phyloP scores from a whole-genome alignment of 805 yeast species.

The Starmerella kuoi region DNA sequence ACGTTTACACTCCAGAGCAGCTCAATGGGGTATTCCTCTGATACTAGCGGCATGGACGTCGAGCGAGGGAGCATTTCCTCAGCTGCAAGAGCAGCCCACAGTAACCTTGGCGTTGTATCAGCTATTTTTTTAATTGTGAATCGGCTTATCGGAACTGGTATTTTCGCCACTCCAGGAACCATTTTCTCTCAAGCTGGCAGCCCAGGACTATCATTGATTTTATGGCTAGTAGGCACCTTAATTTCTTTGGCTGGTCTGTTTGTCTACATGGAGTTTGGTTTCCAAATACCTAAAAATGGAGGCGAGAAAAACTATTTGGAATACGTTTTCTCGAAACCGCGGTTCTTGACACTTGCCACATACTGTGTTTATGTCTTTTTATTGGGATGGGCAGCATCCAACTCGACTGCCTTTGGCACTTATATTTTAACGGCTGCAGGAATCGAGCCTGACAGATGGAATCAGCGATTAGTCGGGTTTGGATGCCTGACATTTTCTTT shows the following conservation, averaged over 20 bases:
- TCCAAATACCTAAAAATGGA: conserved; percentile 59
- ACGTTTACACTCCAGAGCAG: no score
- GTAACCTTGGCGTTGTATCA: conserved; percentile 37
- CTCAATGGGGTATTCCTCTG: neutral
- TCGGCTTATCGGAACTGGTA: conserved; percentile 67
- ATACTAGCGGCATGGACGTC: neutral
- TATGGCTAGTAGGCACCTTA: conserved; percentile 65
- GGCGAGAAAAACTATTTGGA: conserved; percentile 79
- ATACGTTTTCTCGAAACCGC: conserved; percentile 55
- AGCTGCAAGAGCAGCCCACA: conserved; percentile 3
- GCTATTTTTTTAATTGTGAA: conserved; percentile 56
- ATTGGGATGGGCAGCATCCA: conserved; percentile 79
- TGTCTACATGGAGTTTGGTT: conserved; percentile 72
- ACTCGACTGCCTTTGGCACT: conserved; percentile 68
- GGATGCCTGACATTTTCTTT: conserved; percentile 64
- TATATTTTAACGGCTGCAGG: conserved; percentile 45
- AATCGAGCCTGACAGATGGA: conserved; percentile 41
- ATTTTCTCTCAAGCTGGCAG: conserved; percentile 47
- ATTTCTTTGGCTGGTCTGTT: conserved; percentile 54
- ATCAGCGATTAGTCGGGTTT: conserved; percentile 62
- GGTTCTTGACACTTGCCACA: conserved; percentile 50
- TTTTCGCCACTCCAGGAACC: conserved; percentile 56
- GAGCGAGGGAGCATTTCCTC: conserved; percentile 8
- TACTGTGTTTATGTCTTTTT: conserved; percentile 61
- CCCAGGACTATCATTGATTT: conserved; percentile 55